A percentile compares a stretch with the other conserved stretches of the same genome.
These are phyloP conservation scores for Hypoxylon rickii DNA, from an alignment of 495 filamentous ascomycete species.

Conservation along the genomic window DNA sequence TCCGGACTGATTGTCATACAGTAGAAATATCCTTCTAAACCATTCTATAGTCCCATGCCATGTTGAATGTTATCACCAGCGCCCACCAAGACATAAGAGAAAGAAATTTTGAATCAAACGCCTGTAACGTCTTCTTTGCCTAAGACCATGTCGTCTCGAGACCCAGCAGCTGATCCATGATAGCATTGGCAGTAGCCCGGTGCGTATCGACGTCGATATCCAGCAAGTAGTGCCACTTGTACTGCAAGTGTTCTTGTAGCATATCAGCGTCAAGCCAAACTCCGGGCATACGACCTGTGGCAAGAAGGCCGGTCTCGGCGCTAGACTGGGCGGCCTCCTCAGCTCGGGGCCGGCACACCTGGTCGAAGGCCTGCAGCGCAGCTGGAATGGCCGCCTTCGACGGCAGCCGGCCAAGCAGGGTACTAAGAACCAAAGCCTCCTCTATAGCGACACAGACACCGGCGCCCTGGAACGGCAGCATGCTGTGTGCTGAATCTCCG, in stretches of 20 bases:
- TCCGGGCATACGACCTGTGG: slow-evolving; percentile 23
- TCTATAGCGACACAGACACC: slow-evolving; percentile 25
- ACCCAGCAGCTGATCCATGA: slow-evolving; percentile 32
- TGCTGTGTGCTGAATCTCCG: slow-evolving; percentile 35
- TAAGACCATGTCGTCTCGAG: neutral
- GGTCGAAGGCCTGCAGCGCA: slow-evolving; percentile 34
- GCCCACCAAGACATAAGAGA: too few relatives aligned
- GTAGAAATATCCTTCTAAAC: too few relatives aligned
- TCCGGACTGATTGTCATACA: too few relatives aligned
- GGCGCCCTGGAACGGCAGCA: slow-evolving; percentile 29
- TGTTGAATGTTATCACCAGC: neutral
- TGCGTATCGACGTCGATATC: slow-evolving; percentile 15
- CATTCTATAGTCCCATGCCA: neutral
- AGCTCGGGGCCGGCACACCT: slow-evolving; percentile 34
- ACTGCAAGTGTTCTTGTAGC: slow-evolving; percentile 24
- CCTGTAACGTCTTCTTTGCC: neutral
- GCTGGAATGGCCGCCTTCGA: slow-evolving; percentile 31
- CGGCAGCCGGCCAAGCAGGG: slow-evolving; percentile 25
- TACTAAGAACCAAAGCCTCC: slow-evolving; percentile 32
- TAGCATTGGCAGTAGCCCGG: slow-evolving; percentile 11
- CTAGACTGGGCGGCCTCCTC: slow-evolving; percentile 22
- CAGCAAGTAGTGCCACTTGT: slow-evolving; percentile 27
- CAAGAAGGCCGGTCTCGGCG: slow-evolving; percentile 22
- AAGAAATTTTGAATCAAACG: neutral
- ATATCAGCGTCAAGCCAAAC: slow-evolving; percentile 29